Conservation (phyloP, 2,329 filamentous ascomycete species). For the Phialophora macrospora region DNA sequence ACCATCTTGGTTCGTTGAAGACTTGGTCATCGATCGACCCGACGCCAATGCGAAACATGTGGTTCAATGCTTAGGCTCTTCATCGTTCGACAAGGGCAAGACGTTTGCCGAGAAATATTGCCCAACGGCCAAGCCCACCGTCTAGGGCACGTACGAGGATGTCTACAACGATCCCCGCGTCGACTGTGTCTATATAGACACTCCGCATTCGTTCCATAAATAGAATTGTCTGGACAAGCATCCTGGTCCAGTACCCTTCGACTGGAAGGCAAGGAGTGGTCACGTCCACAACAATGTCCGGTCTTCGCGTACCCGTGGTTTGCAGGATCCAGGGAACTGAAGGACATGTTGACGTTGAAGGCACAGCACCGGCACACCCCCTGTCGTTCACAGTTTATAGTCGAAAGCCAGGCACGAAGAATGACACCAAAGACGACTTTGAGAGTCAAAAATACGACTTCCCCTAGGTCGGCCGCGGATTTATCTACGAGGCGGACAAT, state of each 20-base stretch:
- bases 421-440: slow-evolving; percentile 1
- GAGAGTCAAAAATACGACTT: slow-evolving; percentile 27
- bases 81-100: slow-evolving; percentile 47
- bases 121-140: slow-evolving; percentile 23
- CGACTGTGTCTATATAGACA: slow-evolving; percentile 43
- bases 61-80: slow-evolving; percentile 53
- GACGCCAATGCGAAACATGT: slow-evolving; percentile 49
- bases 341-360: slow-evolving; percentile 34
- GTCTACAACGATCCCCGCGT: slow-evolving; percentile 39
- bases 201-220: slow-evolving; percentile 81
- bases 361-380: slow-evolving; percentile 25
- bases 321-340: slow-evolving; percentile 36
- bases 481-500: slow-evolving; percentile 47
- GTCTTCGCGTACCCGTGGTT: slow-evolving; percentile 16
- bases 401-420: slow-evolving; percentile 14
- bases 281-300: slow-evolving; percentile 46
- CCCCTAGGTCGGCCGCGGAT: slow-evolving; percentile 35
- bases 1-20: slow-evolving; percentile 53
- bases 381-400: slow-evolving; percentile 30
- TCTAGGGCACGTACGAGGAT: slow-evolving; percentile 32
- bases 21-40: slow-evolving; percentile 47
- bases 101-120: slow-evolving; percentile 47
- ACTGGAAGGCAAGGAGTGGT: slow-evolving; percentile 51
- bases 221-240: slow-evolving; percentile 76
- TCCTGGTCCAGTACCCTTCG: slow-evolving; percentile 49